phyloP scores from a whole-genome alignment of 164 flowering plant species.

The Vitis cinerea region DNA sequence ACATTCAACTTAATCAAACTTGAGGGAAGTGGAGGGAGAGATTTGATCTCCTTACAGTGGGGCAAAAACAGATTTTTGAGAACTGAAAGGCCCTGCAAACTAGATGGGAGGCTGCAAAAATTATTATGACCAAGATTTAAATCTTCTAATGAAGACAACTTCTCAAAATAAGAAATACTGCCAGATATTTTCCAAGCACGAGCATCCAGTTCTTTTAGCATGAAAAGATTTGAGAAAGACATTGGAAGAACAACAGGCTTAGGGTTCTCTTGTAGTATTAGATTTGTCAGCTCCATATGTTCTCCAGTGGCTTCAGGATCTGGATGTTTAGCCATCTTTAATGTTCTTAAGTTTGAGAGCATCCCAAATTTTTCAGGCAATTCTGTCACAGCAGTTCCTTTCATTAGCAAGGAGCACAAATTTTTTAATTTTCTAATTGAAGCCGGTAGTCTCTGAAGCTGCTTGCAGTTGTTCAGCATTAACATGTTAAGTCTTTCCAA shows the following conservation, averaged over 20 bases:
- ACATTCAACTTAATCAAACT: slow-evolving; percentile 21
- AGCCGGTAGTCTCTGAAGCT: slow-evolving; percentile 21
- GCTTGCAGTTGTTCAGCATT: slow-evolving; percentile 22
- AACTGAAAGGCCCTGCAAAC: slow-evolving; percentile 23
- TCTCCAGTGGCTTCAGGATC: neutral
- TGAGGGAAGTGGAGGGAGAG: slow-evolving; percentile 37
- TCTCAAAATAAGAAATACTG: slow-evolving; percentile 26
- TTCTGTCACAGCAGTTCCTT: slow-evolving; percentile 18
- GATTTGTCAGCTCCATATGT: too few species aligned
- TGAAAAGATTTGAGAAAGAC: slow-evolving; percentile 37
- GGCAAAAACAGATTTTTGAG: slow-evolving; percentile 21
- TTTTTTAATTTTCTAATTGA: slow-evolving; percentile 26
- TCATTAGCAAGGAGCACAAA: slow-evolving; percentile 15
- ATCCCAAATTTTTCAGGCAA: slow-evolving; percentile 27
- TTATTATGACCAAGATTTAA: slow-evolving; percentile 26
- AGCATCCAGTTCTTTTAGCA: slow-evolving; percentile 30
- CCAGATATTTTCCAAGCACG: slow-evolving; percentile 39
- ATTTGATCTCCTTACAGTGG: slow-evolving; percentile 22
- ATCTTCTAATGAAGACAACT: slow-evolving; percentile 25
- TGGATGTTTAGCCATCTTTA: slow-evolving; percentile 13
- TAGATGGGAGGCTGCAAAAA: slow-evolving; percentile 29
- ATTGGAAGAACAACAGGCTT: slow-evolving; percentile 21
- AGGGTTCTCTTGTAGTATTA: neutral
- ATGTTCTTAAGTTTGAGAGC: slow-evolving; percentile 16
- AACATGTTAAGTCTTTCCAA: slow-evolving; percentile 23